These are phyloP conservation scores for Lachnellula suecica DNA, from an alignment of 2,329 filamentous ascomycete species.

Conservation along the genomic window DNA sequence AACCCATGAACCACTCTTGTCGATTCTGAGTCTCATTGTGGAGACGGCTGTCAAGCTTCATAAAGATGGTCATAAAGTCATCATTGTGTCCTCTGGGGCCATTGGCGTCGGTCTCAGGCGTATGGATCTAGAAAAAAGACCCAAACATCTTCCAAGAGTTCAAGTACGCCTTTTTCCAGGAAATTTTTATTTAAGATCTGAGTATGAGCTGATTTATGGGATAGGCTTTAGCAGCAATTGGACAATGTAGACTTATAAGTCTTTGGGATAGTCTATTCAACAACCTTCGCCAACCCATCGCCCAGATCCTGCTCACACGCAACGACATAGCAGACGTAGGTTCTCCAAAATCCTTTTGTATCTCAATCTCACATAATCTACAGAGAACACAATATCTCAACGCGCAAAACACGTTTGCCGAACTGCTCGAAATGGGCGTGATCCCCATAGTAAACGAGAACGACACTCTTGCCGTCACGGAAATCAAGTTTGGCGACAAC, in stretches of 20 bases:
- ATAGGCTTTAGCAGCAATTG: constrained; percentile 87
- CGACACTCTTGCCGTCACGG: constrained; percentile 91
- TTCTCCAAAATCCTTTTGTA: constrained; percentile 9
- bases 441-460: constrained; percentile 99
- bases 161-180: constrained; percentile 55
- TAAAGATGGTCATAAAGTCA: constrained; percentile 88
- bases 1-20: constrained; percentile 89
- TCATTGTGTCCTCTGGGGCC: constrained; percentile 95
- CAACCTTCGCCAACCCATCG: constrained; percentile 85
- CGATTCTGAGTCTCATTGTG: constrained; percentile 87
- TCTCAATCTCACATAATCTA: constrained; percentile 16
- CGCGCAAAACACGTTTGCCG: constrained; percentile 90
- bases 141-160: constrained; percentile 85
- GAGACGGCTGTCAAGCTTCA: constrained; percentile 86
- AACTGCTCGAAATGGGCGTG: constrained; percentile 89
- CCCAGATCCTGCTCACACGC: constrained; percentile 89
- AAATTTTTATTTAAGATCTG: neutral
- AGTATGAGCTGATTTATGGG: neutral
- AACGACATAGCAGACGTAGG: constrained; percentile 93
- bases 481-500: constrained; percentile 99
- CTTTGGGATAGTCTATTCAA: constrained; percentile 93
- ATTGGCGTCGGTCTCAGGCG: constrained; percentile 90
- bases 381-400: constrained; percentile 91
- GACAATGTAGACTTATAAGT: constrained; percentile 91
- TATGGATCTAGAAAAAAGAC: constrained; percentile 84